phyloP scores from a whole-genome alignment of 352 stramenopile genomes.

The Saprolegnia diclina region DNA sequence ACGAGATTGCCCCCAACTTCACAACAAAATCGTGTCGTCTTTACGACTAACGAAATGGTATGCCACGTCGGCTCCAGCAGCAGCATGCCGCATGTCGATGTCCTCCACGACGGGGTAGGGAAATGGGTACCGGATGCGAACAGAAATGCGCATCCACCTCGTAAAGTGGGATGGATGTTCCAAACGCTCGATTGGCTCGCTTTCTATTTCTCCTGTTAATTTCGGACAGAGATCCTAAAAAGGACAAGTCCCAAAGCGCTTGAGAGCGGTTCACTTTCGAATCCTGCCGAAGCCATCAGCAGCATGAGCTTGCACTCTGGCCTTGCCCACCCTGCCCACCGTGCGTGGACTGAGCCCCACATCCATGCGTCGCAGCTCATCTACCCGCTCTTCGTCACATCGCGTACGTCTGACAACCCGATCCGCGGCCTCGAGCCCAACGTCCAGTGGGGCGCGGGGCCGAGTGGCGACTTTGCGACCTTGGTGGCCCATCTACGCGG shows the following conservation, averaged over 20 bases:
- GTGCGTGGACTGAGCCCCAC: conserved; percentile 82
- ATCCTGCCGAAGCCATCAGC: neutral
- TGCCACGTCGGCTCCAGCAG: no score
- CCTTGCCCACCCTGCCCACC: conserved; percentile 72
- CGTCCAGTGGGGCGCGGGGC: conserved; percentile 72
- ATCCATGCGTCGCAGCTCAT: conserved; percentile 85
- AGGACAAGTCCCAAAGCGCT: neutral
- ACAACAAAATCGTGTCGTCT: no score
- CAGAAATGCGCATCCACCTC: no score
- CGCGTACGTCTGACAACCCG: conserved; percentile 52
- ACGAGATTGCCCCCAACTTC: no score
- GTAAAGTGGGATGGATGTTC: no score
- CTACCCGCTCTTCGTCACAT: conserved; percentile 86
- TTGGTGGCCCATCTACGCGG: conserved; percentile 65
- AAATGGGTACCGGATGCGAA: no score
- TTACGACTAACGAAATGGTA: no score
- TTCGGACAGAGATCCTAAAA: no score
- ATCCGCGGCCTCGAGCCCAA: conserved; percentile 81
- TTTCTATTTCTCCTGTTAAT: no score
- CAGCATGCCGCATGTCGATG: no score
- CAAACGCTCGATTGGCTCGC: no score
- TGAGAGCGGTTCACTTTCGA: neutral
- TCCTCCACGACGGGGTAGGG: no score
- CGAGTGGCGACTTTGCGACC: conserved; percentile 58
- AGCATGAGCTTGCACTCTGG: conserved; percentile 54